These are phyloP conservation scores for Hypoxylon sp. DNA, from an alignment of 2,329 filamentous ascomycete genomes.

Conservation along the genomic window DNA sequence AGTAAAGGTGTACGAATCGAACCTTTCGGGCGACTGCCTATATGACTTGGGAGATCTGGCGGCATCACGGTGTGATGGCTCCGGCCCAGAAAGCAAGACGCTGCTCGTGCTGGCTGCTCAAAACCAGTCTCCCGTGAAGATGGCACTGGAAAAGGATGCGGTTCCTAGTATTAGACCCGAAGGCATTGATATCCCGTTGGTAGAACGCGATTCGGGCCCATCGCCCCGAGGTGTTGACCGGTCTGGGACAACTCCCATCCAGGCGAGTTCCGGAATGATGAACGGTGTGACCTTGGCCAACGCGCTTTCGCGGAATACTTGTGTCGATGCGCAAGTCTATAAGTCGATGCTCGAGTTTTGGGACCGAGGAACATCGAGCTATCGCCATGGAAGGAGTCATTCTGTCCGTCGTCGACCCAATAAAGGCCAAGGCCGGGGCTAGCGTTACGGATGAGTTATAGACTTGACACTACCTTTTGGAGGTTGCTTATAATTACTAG, in stretches of 20 bases:
- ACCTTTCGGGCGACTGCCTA: constrained; percentile 3
- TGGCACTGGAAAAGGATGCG: constrained; percentile 9
- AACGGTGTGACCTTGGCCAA: constrained; percentile 3
- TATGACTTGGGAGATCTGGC: background rate
- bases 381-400: too few relatives aligned
- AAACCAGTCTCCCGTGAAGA: background rate
- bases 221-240: background rate
- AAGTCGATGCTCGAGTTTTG: too few relatives aligned
- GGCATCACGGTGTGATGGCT: too few relatives aligned
- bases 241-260: constrained; percentile 12
- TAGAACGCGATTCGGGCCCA: background rate
- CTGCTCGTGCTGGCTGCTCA: background rate
- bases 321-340: too few relatives aligned
- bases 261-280: constrained; percentile 11
- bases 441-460: too few relatives aligned
- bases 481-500: too few relatives aligned
- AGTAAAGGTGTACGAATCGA: constrained; percentile 11
- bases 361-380: too few relatives aligned
- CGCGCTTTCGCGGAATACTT: too few relatives aligned
- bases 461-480: too few relatives aligned
- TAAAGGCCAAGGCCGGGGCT: too few relatives aligned
- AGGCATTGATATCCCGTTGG: background rate
- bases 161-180: constrained; percentile 11
- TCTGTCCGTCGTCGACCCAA: too few relatives aligned
- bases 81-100: background rate